Base-by-base conservation (phyloP, 371 early-diverging fungal genomes). In the Fennellomyces sp. region DNA sequence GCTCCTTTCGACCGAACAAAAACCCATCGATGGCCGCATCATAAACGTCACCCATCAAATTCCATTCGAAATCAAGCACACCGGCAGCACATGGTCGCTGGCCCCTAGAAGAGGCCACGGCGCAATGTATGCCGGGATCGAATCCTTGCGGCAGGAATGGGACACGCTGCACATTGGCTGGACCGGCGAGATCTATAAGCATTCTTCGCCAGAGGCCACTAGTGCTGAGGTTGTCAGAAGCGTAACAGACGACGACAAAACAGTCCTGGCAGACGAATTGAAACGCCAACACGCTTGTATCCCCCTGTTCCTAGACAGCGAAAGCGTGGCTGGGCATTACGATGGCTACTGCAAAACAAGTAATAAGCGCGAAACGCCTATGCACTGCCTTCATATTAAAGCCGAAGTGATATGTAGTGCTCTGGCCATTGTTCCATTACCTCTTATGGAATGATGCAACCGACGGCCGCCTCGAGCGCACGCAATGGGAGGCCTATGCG, bases 401-500 rank as follows among this genome's bases (percentile, higher is more conserved):
- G n/a, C n/a, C n/a, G n/a, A 0, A 35, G 36, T 36, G 8, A 54
- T n/a, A 17, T 25, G 12, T 61, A 89, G 89, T 89, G 52, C 85
- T 99, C 10, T 99, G 99, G 99, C 99, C 99, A 1, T 76, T 99
- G 55, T 90, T 99, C 53, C 99, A 99, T 78, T 97, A 97, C 68
- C 88, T 98, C 55, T 80, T 94, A 54, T 97, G 97, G 87, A 93
- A 97, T 53, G 75, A 85, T 66, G 88, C 88, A 19, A 87, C 86
- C 5, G 88, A 89, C 62, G 76, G 83, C 58, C 73, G 89, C 56
- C 63, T 80, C 60, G 92, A 93, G 56, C 68, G 77, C 36, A 75
- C 76, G 30, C 86, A 92, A 57, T 99, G 96, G 91, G 85, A 86
- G 26, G 93, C 89, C 15, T 97, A 98, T 74, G 82, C 82, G 27